Conservation (phyloP, 2,329 filamentous ascomycete genomes). For the Diaporthe humulicola region DNA sequence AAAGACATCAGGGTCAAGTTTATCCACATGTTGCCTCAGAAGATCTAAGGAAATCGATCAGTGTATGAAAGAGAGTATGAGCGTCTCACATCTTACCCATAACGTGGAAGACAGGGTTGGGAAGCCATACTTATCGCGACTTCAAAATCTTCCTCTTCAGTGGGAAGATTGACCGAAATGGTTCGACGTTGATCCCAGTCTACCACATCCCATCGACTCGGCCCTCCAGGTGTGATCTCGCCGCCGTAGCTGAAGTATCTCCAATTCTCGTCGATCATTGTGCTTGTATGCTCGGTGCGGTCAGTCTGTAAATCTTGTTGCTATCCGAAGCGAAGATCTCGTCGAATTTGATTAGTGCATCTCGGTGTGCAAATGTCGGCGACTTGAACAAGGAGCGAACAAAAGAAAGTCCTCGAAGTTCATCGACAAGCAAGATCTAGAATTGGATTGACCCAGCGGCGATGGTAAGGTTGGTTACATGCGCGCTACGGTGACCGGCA, state of each 20-base stretch:
- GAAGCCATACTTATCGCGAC: not conserved
- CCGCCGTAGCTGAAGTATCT: not conserved
- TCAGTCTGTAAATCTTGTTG: not conserved
- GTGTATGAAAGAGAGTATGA: not conserved
- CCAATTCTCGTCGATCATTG: not conserved
- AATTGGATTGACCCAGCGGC: not conserved
- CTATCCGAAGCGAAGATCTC: too few species aligned
- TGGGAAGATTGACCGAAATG: not conserved
- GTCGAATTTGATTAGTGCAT: not conserved
- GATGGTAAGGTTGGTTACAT: not conserved
- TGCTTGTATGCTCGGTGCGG: not conserved
- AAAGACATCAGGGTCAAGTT: constrained; percentile 1
- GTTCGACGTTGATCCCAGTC: constrained; percentile 9
- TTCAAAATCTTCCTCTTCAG: not conserved
- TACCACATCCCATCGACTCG: not conserved
- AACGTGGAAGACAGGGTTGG: not conserved
- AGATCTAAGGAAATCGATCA: not conserved
- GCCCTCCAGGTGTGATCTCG: not conserved
- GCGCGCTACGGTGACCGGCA: not conserved
- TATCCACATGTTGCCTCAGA: not conserved
- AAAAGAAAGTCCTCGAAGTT: not conserved
- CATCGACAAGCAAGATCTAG: not conserved
- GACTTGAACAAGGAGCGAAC: not conserved
- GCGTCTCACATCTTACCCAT: not conserved
- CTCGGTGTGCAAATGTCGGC: not conserved